phyloP scores from a whole-genome alignment of 495 filamentous ascomycete species.

The Xylaria nigripes region DNA sequence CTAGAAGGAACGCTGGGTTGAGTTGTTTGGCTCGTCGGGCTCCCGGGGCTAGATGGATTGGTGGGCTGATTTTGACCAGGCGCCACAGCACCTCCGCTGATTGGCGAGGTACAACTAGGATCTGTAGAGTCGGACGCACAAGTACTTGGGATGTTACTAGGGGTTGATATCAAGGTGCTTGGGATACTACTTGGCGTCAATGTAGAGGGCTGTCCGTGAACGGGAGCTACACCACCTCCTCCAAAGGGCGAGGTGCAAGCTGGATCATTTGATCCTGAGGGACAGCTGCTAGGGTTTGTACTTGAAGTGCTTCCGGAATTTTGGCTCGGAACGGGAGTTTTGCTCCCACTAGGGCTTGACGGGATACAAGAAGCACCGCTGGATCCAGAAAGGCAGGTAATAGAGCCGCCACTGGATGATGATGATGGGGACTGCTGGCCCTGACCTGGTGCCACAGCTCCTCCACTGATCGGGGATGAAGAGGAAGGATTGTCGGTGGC shows the following conservation, averaged over 20 bases:
- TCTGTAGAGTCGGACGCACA: constrained; percentile 15
- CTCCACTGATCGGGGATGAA: neutral
- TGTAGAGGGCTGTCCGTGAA: constrained; percentile 11
- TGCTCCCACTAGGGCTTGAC: constrained; percentile 3
- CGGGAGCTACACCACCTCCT: constrained; percentile 9
- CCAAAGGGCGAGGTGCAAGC: constrained; percentile 12
- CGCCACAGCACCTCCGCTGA: constrained; percentile 2
- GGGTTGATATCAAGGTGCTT: constrained; percentile 8
- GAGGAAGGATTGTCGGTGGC: neutral
- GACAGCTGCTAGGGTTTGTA: neutral
- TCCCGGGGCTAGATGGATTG: neutral
- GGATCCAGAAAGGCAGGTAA: constrained; percentile 12
- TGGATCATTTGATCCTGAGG: constrained; percentile 4
- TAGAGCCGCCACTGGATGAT: constrained; percentile 4
- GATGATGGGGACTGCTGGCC: constrained; percentile 1
- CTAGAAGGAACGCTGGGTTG: neutral
- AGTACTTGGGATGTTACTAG: constrained; percentile 6
- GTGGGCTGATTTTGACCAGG: constrained; percentile 11
- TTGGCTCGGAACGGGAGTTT: constrained; percentile 6
- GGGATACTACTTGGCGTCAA: constrained; percentile 7
- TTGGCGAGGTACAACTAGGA: constrained; percentile 12
- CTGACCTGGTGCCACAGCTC: constrained; percentile 1
- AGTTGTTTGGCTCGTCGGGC: neutral
- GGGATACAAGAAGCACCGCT: constrained; percentile 12
- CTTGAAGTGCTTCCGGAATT: neutral